Conservation (phyloP, 1,139 yeast genomes). For the Arxiozyma heterogenica region DNA sequence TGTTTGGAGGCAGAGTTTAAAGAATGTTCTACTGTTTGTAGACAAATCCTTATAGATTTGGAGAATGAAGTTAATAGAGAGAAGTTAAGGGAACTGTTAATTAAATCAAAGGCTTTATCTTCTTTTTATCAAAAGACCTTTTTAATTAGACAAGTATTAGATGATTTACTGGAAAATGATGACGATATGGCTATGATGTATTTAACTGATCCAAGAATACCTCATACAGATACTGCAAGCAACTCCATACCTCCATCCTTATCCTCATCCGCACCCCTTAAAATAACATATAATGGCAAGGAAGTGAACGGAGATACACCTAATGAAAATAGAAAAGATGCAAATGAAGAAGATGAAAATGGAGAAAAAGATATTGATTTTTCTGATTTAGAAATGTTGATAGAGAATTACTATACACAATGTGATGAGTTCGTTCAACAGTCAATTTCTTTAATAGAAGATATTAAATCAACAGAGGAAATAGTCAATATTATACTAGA, state of each 20-base stretch:
- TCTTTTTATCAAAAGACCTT: slow-evolving; percentile 59
- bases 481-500: slow-evolving; percentile 90
- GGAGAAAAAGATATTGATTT: slow-evolving; percentile 34
- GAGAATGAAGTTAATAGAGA: slow-evolving; percentile 65
- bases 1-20: slow-evolving; percentile 79
- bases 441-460: slow-evolving; percentile 70
- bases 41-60: slow-evolving; percentile 50
- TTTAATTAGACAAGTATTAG: slow-evolving; percentile 60
- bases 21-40: slow-evolving; percentile 60
- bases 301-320: too few relatives aligned
- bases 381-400: slow-evolving; percentile 76
- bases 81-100: slow-evolving; percentile 54
- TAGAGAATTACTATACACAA: slow-evolving; percentile 89
- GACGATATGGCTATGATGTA: slow-evolving; percentile 86
- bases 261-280: slow-evolving; percentile 1
- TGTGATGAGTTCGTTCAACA: slow-evolving; percentile 96
- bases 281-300: slow-evolving; percentile 9
- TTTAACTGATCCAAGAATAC: slow-evolving; percentile 34
- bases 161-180: slow-evolving; percentile 71
- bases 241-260: not conserved
- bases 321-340: slow-evolving; percentile 7
- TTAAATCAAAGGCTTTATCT: slow-evolving; percentile 56
- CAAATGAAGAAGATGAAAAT: not conserved
- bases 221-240: not conserved
- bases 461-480: slow-evolving; percentile 90